These are phyloP conservation scores for Naematelia encephala DNA, from an alignment of 768 basidiomycete species.

Conservation along the genomic window DNA sequence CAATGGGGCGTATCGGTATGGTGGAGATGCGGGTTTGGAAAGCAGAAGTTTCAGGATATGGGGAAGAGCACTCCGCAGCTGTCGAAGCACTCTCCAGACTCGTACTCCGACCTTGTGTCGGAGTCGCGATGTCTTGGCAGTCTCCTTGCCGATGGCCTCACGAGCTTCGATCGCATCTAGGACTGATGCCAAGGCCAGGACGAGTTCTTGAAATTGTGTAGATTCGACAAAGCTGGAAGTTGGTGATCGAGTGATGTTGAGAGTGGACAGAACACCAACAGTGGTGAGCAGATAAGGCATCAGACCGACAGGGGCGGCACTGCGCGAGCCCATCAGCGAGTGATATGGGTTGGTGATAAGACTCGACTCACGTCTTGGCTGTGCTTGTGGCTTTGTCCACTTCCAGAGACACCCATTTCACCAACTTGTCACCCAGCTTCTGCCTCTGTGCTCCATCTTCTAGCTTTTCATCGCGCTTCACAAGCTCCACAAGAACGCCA, in stretches of 20 bases:
- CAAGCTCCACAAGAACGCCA: constrained; percentile 28
- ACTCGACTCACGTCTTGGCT: constrained; percentile 58
- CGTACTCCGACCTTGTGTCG: constrained; percentile 26
- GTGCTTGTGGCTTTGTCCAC: constrained; percentile 60
- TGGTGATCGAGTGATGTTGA: constrained; percentile 22
- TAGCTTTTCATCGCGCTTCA: constrained; percentile 33
- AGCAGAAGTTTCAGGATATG: constrained; percentile 60
- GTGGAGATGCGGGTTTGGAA: constrained; percentile 56
- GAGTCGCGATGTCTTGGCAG: constrained; percentile 24
- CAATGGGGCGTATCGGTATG: constrained; percentile 56
- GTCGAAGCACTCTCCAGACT: constrained; percentile 34
- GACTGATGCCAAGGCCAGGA: constrained; percentile 34
- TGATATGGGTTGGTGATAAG: background rate
- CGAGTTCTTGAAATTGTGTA: constrained; percentile 29
- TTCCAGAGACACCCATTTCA: constrained; percentile 73
- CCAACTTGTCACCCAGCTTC: constrained; percentile 63
- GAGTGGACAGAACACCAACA: constrained; percentile 24
- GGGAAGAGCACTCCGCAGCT: constrained; percentile 32
- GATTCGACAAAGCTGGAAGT: constrained; percentile 18
- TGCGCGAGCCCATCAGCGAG: too few species aligned
- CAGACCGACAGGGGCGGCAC: constrained; percentile 27
- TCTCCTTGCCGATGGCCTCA: constrained; percentile 23
- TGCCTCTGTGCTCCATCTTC: constrained; percentile 55
- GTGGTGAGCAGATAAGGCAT: constrained; percentile 32
- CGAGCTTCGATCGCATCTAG: constrained; percentile 37